Conservation (phyloP, 1,284 basidiomycete genomes). For the Trichosporon sp. region DNA sequence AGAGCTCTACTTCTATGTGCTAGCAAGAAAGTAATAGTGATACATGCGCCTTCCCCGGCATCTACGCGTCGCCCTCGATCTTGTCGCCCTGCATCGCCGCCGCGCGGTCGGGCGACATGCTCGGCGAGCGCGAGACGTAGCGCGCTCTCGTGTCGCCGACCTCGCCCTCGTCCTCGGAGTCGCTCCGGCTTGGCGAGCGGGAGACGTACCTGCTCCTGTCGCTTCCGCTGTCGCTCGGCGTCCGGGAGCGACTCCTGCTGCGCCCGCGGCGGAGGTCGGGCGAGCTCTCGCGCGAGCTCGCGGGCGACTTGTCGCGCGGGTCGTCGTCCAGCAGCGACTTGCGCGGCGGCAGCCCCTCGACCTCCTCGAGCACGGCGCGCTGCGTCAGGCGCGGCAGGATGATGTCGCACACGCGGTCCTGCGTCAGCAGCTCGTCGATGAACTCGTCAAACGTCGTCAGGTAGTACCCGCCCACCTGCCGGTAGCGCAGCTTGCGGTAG, state of each 20-base stretch:
- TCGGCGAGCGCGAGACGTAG: slow-evolving; percentile 43
- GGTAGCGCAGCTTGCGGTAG: slow-evolving; percentile 79
- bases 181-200: slow-evolving; percentile 42
- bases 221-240: slow-evolving; percentile 10
- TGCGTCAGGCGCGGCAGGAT: slow-evolving; percentile 87
- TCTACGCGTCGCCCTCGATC: slow-evolving; percentile 40
- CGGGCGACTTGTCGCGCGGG: slow-evolving; percentile 8
- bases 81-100: slow-evolving; percentile 23
- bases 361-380: slow-evolving; percentile 83
- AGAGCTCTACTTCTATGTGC: neutral
- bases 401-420: slow-evolving; percentile 93
- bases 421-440: slow-evolving; percentile 73
- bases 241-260: slow-evolving; percentile 16
- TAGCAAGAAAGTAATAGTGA: neutral
- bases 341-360: slow-evolving; percentile 76
- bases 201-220: slow-evolving; percentile 39
- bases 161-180: slow-evolving; percentile 28
- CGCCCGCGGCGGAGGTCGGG: slow-evolving; percentile 26
- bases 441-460: slow-evolving; percentile 91
- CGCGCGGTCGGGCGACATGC: slow-evolving; percentile 47
- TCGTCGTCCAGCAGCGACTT: slow-evolving; percentile 61
- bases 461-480: slow-evolving; percentile 71
- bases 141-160: slow-evolving; percentile 39
- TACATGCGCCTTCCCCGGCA: neutral
- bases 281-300: slow-evolving; percentile 25